Percentiles rank a stretch among this genome's conserved stretches.
Conservation (phyloP, 345 rosid genomes). For the Populus nigra region DNA sequence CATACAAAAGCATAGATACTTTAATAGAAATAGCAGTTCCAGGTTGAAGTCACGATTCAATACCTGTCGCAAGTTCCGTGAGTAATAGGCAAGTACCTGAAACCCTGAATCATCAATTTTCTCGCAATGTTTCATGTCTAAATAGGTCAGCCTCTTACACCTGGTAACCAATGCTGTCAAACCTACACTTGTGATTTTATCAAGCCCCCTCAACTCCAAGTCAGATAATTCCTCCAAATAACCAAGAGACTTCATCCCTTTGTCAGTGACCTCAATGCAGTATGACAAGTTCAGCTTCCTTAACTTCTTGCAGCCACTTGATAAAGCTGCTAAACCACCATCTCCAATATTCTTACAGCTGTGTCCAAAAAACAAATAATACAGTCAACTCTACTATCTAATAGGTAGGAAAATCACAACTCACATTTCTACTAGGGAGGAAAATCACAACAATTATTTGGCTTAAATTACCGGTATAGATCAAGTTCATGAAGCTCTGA, state of each 20-base stretch:
- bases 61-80: slow-evolving; percentile 84
- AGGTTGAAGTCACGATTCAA: neutral
- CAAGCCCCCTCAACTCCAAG: slow-evolving; percentile 67
- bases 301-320: slow-evolving; percentile 75
- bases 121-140: slow-evolving; percentile 75
- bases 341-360: slow-evolving; percentile 72
- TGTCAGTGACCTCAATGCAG: slow-evolving; percentile 61
- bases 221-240: slow-evolving; percentile 53
- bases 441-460: neutral
- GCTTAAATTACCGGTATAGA: slow-evolving; percentile 68
- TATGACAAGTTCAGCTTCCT: slow-evolving; percentile 72
- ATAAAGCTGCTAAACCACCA: slow-evolving; percentile 67
- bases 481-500: slow-evolving; percentile 64
- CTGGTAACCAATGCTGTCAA: slow-evolving; percentile 58
- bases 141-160: slow-evolving; percentile 55
- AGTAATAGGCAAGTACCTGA: slow-evolving; percentile 65
- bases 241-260: slow-evolving; percentile 54
- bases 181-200: slow-evolving; percentile 60
- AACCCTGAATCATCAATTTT: slow-evolving; percentile 74
- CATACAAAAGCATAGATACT: neutral
- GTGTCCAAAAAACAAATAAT: slow-evolving; percentile 21
- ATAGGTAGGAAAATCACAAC: neutral
- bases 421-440: neutral
- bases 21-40: neutral
- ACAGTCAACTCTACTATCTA: neutral